Evolutionary conservation across 257 asterid species (phyloP).

Genomic region (Ligustrum vulgare): DNA sequence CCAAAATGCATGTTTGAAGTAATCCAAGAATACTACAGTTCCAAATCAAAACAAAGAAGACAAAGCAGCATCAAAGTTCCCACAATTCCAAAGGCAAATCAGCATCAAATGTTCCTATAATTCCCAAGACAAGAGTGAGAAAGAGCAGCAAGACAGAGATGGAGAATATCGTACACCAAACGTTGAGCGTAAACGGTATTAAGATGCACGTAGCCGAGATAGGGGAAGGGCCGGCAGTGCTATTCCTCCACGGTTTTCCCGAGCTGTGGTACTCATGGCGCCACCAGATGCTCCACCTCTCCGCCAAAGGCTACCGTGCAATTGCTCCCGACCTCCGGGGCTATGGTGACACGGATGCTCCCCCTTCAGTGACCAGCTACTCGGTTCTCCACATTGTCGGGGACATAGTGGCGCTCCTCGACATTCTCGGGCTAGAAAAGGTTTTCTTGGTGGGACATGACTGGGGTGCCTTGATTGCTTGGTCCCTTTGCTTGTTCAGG

Average conservation of each 20-base stretch:
- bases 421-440: slow-evolving; percentile 32
- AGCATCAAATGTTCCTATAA: not conserved
- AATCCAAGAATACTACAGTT: not conserved
- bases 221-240: slow-evolving; percentile 37
- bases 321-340: slow-evolving; percentile 51
- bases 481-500: slow-evolving; percentile 48
- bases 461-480: slow-evolving; percentile 52
- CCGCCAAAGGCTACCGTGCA: slow-evolving; percentile 39
- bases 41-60: not conserved
- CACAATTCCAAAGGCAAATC: not conserved
- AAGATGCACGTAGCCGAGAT: slow-evolving; percentile 44
- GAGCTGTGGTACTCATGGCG: slow-evolving; percentile 57
- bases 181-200: slow-evolving; percentile 29
- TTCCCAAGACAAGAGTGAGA: not conserved
- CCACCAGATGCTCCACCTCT: slow-evolving; percentile 44
- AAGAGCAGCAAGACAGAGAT: not conserved
- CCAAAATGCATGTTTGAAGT: too few relatives aligned
- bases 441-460: slow-evolving; percentile 62
- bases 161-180: slow-evolving; percentile 28
- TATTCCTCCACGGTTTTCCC: slow-evolving; percentile 48
- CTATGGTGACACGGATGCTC: slow-evolving; percentile 47
- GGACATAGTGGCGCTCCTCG: slow-evolving; percentile 42
- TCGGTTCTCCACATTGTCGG: slow-evolving; percentile 36
- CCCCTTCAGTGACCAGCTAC: slow-evolving; percentile 30
- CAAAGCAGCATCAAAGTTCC: not conserved